Percentiles rank a stretch among this genome's conserved stretches.
phyloP scores from a whole-genome alignment of 2,329 filamentous ascomycete species.

The Botrytis aclada region DNA sequence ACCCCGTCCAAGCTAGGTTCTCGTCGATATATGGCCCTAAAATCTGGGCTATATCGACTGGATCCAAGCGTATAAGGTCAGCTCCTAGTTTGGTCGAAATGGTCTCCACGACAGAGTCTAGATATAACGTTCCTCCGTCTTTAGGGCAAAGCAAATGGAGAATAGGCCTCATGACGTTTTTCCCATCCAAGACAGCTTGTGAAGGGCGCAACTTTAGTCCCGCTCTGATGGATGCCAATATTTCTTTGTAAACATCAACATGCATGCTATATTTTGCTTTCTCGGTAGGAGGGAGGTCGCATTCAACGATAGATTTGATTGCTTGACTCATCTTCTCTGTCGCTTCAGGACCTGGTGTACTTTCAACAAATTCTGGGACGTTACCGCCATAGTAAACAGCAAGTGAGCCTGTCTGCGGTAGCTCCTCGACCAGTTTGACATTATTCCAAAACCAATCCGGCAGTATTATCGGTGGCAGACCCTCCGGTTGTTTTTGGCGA shows the following conservation, averaged over 20 bases:
- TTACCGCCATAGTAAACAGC: conserved; percentile 22
- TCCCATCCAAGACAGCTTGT: conserved; percentile 5
- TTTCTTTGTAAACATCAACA: conserved; percentile 36
- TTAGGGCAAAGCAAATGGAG: conserved; percentile 58
- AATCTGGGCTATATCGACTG: conserved; percentile 67
- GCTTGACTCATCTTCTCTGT: conserved; percentile 13
- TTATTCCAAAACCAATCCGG: conserved; percentile 57
- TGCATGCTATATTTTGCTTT: conserved; percentile 35
- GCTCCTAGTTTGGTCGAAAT: conserved; percentile 60
- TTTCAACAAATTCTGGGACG: conserved; percentile 3
- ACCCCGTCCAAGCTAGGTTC: conserved; percentile 45
- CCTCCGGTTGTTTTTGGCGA: conserved; percentile 31
- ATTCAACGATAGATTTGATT: conserved; percentile 20
- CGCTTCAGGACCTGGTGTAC: neutral
- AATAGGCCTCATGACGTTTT: conserved; percentile 49
- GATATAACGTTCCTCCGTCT: conserved; percentile 50
- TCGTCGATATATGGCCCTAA: conserved; percentile 69
- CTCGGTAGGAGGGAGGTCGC: conserved; percentile 22
- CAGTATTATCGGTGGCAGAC: conserved; percentile 51
- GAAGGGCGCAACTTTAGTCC: conserved; percentile 46
- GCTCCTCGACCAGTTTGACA: conserved; percentile 39
- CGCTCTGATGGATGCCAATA: conserved; percentile 49
- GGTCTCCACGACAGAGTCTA: conserved; percentile 61
- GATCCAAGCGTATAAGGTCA: conserved; percentile 65
- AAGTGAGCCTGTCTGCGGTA: conserved; percentile 25